Conservation (phyloP, 352 stramenopile species). For the Phytophthora sojae region DNA sequence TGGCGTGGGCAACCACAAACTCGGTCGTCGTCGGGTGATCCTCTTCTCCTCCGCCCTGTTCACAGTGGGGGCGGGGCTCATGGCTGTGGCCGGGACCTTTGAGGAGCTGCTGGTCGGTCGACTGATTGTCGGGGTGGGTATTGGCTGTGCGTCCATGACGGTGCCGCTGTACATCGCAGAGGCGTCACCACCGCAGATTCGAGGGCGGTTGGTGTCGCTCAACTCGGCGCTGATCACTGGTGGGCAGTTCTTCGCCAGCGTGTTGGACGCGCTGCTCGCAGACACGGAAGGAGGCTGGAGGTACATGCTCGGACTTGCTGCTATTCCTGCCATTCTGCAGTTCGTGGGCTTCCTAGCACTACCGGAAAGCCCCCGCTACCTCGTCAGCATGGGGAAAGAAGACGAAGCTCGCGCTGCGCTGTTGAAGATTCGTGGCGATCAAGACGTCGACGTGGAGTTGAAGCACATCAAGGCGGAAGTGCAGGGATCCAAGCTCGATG, state of each 20-base stretch:
- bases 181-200: conserved; percentile 67
- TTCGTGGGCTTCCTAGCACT: conserved; percentile 73
- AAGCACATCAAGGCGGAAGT: conserved; percentile 68
- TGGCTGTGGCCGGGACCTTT: conserved; percentile 64
- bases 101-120: conserved; percentile 60
- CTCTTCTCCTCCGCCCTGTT: conserved; percentile 73
- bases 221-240: conserved; percentile 81
- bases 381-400: conserved; percentile 55
- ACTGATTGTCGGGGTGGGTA: conserved; percentile 68
- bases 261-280: conserved; percentile 69
- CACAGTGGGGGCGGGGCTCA: conserved; percentile 61
- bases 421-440: conserved; percentile 58
- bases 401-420: conserved; percentile 56
- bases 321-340: conserved; percentile 71
- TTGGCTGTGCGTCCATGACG: conserved; percentile 80
- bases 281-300: conserved; percentile 67
- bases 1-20: conserved; percentile 63
- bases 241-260: conserved; percentile 80
- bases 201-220: conserved; percentile 74
- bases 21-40: conserved; percentile 72
- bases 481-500: conserved; percentile 23
- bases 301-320: conserved; percentile 82
- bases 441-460: conserved; percentile 63
- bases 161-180: conserved; percentile 86
- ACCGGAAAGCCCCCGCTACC: conserved; percentile 72